These are phyloP conservation scores for Silene noctiflora DNA, from an alignment of 179 eudicot genomes.

Conservation along the genomic window DNA sequence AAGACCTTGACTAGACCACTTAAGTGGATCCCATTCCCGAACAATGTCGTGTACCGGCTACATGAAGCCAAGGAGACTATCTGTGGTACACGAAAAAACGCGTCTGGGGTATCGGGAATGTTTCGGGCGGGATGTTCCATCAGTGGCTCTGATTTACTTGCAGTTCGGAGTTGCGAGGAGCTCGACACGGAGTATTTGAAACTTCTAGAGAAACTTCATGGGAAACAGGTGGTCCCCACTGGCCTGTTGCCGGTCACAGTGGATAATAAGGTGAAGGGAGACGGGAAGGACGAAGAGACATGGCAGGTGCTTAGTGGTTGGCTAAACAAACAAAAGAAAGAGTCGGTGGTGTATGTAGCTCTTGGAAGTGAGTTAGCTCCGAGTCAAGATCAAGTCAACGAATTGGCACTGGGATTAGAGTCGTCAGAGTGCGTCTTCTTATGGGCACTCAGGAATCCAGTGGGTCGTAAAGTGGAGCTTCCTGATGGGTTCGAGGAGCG, in stretches of 20 bases:
- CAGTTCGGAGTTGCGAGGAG: slow-evolving; percentile 36
- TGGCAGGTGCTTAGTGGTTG: slow-evolving; percentile 23
- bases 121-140: slow-evolving; percentile 26
- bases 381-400: slow-evolving; percentile 36
- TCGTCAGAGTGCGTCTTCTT: slow-evolving; percentile 36
- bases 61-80: slow-evolving; percentile 31
- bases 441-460: slow-evolving; percentile 37
- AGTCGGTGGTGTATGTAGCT: slow-evolving; percentile 42
- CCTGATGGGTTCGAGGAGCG: slow-evolving; percentile 47
- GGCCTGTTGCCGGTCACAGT: slow-evolving; percentile 30
- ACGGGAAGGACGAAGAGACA: background rate
- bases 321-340: slow-evolving; percentile 34
- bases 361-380: slow-evolving; percentile 46
- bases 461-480: slow-evolving; percentile 19
- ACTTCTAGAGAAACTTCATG: slow-evolving; percentile 35
- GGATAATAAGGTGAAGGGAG: background rate
- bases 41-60: slow-evolving; percentile 24
- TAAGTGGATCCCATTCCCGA: slow-evolving; percentile 30
- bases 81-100: slow-evolving; percentile 13
- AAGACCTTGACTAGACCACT: slow-evolving; percentile 24
- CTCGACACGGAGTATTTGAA: slow-evolving; percentile 41
- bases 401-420: slow-evolving; percentile 49
- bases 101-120: slow-evolving; percentile 30
- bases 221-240: slow-evolving; percentile 35
- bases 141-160: slow-evolving; percentile 30